These are phyloP conservation scores for Sophora flavescens DNA, from an alignment of 306 rosid species.

Conservation along the genomic window DNA sequence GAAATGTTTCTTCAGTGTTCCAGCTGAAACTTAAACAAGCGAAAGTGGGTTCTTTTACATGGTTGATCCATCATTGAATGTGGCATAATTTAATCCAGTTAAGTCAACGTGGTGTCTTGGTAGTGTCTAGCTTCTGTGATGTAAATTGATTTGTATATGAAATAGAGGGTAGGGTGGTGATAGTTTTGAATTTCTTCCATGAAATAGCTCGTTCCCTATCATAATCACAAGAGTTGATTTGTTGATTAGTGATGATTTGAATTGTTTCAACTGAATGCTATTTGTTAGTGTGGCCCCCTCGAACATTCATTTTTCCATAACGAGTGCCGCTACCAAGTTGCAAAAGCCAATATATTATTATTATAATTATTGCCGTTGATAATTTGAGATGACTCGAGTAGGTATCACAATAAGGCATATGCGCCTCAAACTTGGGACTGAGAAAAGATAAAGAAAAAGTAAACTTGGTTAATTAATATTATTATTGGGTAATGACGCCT, in stretches of 20 bases:
- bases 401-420: slow-evolving; percentile 40
- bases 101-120: slow-evolving; percentile 33
- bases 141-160: slow-evolving; percentile 79
- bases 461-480: slow-evolving; percentile 1
- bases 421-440: slow-evolving; percentile 46
- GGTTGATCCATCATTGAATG: slow-evolving; percentile 42
- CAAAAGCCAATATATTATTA: slow-evolving; percentile 36
- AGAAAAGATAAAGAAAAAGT: slow-evolving; percentile 38
- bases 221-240: slow-evolving; percentile 34
- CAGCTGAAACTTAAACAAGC: slow-evolving; percentile 43
- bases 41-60: slow-evolving; percentile 35
- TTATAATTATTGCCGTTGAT: slow-evolving; percentile 33
- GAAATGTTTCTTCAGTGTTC: slow-evolving; percentile 39
- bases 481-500: slow-evolving; percentile 35
- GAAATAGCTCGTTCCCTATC: slow-evolving; percentile 27
- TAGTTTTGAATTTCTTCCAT: slow-evolving; percentile 41
- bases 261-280: slow-evolving; percentile 19
- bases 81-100: slow-evolving; percentile 36
- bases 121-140: slow-evolving; percentile 47
- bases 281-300: slow-evolving; percentile 34
- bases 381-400: slow-evolving; percentile 33
- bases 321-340: slow-evolving; percentile 35
- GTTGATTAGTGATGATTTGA: slow-evolving; percentile 46
- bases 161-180: slow-evolving; percentile 46
- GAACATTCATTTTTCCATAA: not conserved